phyloP scores from a whole-genome alignment of 805 yeast species.

The Wickerhamomyces sydowiorum region DNA sequence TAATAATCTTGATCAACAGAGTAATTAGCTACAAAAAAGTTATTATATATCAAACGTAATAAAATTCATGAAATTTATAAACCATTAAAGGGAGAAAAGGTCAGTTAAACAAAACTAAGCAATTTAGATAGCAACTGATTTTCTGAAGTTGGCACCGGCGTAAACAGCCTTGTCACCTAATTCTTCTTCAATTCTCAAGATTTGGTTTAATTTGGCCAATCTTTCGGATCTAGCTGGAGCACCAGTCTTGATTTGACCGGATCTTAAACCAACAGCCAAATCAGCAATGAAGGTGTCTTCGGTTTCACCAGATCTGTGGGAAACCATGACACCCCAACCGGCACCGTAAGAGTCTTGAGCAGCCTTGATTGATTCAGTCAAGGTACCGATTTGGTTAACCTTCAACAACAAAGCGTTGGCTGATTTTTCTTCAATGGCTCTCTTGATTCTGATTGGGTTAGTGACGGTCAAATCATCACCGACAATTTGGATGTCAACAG shows the following conservation, averaged over 20 bases:
- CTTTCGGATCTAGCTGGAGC: conserved; percentile 99
- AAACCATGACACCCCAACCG: conserved; percentile 99
- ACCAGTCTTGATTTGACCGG: conserved; percentile 99
- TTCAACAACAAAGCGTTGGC: conserved; percentile 92
- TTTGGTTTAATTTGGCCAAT: conserved; percentile 98
- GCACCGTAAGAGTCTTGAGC: conserved; percentile 93
- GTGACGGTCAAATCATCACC: conserved; percentile 99
- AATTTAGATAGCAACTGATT: conserved; percentile 27
- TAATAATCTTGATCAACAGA: no score
- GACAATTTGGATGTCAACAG: conserved; percentile 80
- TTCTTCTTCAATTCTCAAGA: conserved; percentile 97
- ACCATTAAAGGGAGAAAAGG: background rate
- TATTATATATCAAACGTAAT: no score
- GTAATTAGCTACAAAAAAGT: no score
- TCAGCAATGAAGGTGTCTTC: conserved; percentile 99
- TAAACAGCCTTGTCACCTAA: conserved; percentile 95
- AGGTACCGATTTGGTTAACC: conserved; percentile 98
- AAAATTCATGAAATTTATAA: background rate
- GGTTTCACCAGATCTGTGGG: conserved; percentile 99
- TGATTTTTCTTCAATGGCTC: conserved; percentile 94
- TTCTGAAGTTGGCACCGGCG: conserved; percentile 90
- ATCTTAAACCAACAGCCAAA: conserved; percentile 93
- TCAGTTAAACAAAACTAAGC: background rate
- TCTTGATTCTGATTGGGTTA: conserved; percentile 90
- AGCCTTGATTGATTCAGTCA: conserved; percentile 94